Conservation (phyloP, 1,139 yeast species). For the Candida tropicalis region DNA sequence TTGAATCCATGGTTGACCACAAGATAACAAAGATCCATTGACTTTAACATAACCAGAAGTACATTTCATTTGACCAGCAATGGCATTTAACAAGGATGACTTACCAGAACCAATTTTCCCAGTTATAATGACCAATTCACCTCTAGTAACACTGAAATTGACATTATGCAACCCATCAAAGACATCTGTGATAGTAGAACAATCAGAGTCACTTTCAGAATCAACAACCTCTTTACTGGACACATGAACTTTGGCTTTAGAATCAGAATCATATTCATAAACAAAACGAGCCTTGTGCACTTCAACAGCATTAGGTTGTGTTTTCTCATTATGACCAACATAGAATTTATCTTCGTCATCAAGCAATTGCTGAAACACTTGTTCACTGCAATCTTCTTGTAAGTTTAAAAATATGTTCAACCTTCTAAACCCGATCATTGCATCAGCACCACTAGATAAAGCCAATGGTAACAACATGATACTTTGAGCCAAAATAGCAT, state of each 20-base stretch:
- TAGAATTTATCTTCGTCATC: conserved; percentile 20
- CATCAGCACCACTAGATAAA: conserved; percentile 56
- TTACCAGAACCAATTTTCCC: conserved; percentile 48
- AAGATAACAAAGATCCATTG: conserved; percentile 32
- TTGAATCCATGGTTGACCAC: conserved; percentile 48
- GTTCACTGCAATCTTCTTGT: conserved; percentile 33
- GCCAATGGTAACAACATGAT: conserved; percentile 58
- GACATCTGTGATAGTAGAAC: conserved; percentile 8
- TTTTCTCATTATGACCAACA: conserved; percentile 18
- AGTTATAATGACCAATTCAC: conserved; percentile 42
- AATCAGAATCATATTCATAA: conserved; percentile 27
- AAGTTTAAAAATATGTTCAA: conserved; percentile 47
- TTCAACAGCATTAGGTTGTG: conserved; percentile 22
- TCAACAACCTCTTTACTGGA: conserved; percentile 3
- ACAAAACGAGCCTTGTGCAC: conserved; percentile 34
- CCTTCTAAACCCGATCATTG: conserved; percentile 52
- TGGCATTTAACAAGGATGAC: conserved; percentile 39
- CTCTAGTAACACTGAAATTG: conserved; percentile 28
- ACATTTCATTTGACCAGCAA: conserved; percentile 41
- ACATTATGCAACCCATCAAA: conserved; percentile 37
- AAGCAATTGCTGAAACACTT: conserved; percentile 23
- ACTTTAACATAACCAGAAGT: conserved; percentile 28
- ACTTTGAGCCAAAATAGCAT: conserved; percentile 53
- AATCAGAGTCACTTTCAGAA: conserved; percentile 6
- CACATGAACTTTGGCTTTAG: conserved; percentile 15